These are phyloP conservation scores for Colletotrichum musae DNA, from an alignment of 2,329 filamentous ascomycete genomes.

Conservation along the genomic window DNA sequence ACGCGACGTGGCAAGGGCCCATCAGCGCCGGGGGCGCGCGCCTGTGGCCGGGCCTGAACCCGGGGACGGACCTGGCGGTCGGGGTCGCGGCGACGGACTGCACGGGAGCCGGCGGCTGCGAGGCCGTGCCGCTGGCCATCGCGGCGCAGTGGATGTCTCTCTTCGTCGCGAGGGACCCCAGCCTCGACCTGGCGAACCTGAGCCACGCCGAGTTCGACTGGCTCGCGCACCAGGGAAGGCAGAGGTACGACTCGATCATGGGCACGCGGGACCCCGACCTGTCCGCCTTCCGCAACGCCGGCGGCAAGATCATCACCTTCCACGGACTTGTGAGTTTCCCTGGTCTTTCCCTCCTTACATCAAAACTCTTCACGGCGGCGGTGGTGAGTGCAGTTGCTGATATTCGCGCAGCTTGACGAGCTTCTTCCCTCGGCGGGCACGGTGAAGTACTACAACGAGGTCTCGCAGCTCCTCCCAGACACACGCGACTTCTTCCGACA, in stretches of 20 bases:
- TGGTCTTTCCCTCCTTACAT: background rate
- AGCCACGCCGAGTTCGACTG: slow-evolving; percentile 40
- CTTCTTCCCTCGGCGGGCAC: slow-evolving; percentile 51
- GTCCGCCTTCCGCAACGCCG: slow-evolving; percentile 47
- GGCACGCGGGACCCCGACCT: slow-evolving; percentile 49
- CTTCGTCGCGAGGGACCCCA: slow-evolving; percentile 48
- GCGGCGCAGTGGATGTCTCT: slow-evolving; percentile 44
- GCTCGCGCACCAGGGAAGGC: slow-evolving; percentile 1
- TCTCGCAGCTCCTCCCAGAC: background rate
- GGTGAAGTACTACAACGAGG: slow-evolving; percentile 46
- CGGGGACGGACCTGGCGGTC: slow-evolving; percentile 36
- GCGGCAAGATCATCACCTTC: slow-evolving; percentile 59
- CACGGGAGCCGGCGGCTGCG: background rate
- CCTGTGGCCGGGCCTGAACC: slow-evolving; percentile 30
- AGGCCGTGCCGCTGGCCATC: slow-evolving; percentile 18
- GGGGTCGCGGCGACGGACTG: slow-evolving; percentile 25
- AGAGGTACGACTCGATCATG: slow-evolving; percentile 42
- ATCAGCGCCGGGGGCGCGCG: background rate
- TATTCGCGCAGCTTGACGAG: slow-evolving; percentile 48
- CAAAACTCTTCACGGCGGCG: background rate
- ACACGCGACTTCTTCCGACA: slow-evolving; percentile 23
- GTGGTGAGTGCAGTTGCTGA: background rate
- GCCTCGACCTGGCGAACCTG: slow-evolving; percentile 43
- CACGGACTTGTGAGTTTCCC: slow-evolving; percentile 51
- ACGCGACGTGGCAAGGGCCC: slow-evolving; percentile 42